Percentiles rank a stretch among this genome's conserved stretches.
Evolutionary conservation across 1,139 yeast species (phyloP).

Genomic region (Pichia terricola): DNA sequence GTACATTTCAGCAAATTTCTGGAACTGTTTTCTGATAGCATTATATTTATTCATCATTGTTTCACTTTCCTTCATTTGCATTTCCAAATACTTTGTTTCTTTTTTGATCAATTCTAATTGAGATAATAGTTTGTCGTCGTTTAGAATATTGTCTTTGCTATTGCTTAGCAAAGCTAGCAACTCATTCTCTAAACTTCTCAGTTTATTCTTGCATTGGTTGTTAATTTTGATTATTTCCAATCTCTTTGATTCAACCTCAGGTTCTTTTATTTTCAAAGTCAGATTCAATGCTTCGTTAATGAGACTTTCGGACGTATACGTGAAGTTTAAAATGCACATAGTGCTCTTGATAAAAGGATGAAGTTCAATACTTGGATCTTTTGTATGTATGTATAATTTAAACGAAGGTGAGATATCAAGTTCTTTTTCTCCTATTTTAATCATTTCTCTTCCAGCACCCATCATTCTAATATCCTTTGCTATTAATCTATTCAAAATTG

Average conservation of each 20-base stretch:
- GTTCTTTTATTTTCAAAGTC: conserved; percentile 46
- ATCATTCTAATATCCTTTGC: conserved; percentile 49
- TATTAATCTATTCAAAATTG: conserved; percentile 55
- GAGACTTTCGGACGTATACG: conserved; percentile 58
- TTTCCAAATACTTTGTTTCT: conserved; percentile 48
- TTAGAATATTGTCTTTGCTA: conserved; percentile 56
- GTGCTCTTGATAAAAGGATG: conserved; percentile 54
- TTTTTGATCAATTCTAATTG: conserved; percentile 57
- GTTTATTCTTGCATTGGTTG: conserved; percentile 47
- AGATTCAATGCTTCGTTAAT: conserved; percentile 54
- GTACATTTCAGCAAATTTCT: conserved; percentile 46
- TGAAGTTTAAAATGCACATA: conserved; percentile 57
- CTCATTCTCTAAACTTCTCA: conserved; percentile 51
- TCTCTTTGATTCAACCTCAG: conserved; percentile 59
- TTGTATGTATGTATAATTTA: conserved; percentile 49
- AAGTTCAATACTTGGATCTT: conserved; percentile 41
- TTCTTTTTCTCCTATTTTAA: conserved; percentile 51
- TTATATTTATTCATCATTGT: conserved; percentile 47
- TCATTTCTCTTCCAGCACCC: conserved; percentile 69
- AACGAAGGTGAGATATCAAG: conserved; percentile 64
- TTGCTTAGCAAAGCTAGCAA: conserved; percentile 50
- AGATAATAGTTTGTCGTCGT: conserved; percentile 49
- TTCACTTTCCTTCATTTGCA: conserved; percentile 46
- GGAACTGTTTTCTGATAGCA: conserved; percentile 35
- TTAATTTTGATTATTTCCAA: conserved; percentile 41